These are phyloP conservation scores for Botryotinia narcissicola DNA, from an alignment of 2,329 filamentous ascomycete genomes.

Conservation along the genomic window DNA sequence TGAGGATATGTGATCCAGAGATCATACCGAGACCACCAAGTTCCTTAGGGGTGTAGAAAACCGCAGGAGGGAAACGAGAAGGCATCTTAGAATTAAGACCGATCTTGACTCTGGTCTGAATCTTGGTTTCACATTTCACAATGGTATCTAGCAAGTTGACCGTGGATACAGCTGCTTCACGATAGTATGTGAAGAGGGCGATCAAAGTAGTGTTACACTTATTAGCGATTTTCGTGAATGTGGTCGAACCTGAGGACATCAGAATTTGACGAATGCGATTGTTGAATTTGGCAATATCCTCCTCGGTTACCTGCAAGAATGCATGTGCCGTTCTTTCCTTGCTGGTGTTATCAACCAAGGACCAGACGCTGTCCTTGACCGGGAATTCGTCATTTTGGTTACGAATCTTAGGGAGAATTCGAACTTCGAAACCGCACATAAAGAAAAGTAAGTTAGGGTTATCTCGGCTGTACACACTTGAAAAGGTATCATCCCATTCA, in stretches of 20 bases:
- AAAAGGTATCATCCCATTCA: conserved; percentile 98
- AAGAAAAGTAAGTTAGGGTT: conserved; percentile 97
- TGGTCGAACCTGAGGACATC: conserved; percentile 99
- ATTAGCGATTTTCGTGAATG: conserved; percentile 99
- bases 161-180: conserved; percentile 94
- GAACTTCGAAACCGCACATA: conserved; percentile 97
- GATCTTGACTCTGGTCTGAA: conserved; percentile 98
- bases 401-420: conserved; percentile 90
- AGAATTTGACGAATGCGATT: conserved; percentile 97
- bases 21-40: conserved; percentile 98
- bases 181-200: conserved; percentile 96
- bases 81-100: conserved; percentile 99
- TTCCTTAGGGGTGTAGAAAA: conserved; percentile 99
- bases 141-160: conserved; percentile 94
- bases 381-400: conserved; percentile 97
- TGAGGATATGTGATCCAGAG: conserved; percentile 95
- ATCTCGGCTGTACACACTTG: conserved; percentile 95
- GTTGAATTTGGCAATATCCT: conserved; percentile 98
- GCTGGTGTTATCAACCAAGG: conserved; percentile 89
- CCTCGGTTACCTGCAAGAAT: conserved; percentile 95
- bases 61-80: conserved; percentile 93
- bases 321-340: conserved; percentile 97
- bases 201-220: conserved; percentile 99
- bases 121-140: conserved; percentile 99
- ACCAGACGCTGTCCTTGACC: conserved; percentile 98